phyloP scores from a whole-genome alignment of 1,139 yeast species.

The Williopsis jadinii region DNA sequence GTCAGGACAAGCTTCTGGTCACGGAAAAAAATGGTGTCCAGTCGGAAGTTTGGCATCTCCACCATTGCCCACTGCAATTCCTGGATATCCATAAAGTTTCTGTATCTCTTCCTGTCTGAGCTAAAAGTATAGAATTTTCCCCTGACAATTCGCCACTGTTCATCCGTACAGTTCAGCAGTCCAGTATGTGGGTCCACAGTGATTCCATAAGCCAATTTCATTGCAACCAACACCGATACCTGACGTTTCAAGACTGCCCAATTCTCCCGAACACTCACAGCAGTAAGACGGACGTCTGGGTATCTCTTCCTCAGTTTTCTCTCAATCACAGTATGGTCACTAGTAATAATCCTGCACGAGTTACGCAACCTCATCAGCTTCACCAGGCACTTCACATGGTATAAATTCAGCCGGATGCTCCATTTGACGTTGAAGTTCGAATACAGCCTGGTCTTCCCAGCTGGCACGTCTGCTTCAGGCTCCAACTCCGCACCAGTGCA shows the following conservation, averaged over 20 bases:
- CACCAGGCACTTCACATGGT: slow-evolving; percentile 1
- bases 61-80: background rate
- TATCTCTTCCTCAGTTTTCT: background rate
- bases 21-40: no score
- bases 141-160: background rate
- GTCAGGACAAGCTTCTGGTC: no score
- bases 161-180: background rate
- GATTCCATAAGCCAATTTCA: background rate
- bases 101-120: background rate
- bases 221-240: no score
- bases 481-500: background rate
- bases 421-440: background rate
- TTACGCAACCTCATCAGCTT: background rate
- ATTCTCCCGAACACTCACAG: background rate
- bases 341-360: no score
- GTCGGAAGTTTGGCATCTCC: background rate
- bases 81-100: background rate
- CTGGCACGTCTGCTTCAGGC: slow-evolving; percentile 2
- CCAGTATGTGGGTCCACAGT: background rate
- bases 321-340: no score
- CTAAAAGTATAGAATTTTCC: no score
- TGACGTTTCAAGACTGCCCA: background rate
- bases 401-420: slow-evolving; percentile 1
- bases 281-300: background rate
- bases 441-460: slow-evolving; percentile 4